Conservation (phyloP, 192 early-diverging fungal species). For the Geranomyces variabilis region DNA sequence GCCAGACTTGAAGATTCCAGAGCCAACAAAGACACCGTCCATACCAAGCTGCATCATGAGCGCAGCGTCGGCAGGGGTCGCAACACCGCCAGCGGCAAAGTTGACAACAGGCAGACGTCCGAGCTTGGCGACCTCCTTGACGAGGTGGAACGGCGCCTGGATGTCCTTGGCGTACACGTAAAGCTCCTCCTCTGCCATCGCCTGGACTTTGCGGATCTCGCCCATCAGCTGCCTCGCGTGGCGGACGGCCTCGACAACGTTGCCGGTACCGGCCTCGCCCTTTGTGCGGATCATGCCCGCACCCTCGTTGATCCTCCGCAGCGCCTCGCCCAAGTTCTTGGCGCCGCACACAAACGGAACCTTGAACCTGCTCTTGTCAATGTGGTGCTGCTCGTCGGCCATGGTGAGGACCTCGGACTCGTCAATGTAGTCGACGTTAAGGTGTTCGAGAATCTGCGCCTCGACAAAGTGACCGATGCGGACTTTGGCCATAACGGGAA, state of each 20-base stretch:
- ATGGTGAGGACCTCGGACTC: slow-evolving; percentile 95
- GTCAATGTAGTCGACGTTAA: slow-evolving; percentile 96
- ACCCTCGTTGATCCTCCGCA: slow-evolving; percentile 95
- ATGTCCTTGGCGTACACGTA: slow-evolving; percentile 97
- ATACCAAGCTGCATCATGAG: slow-evolving; percentile 99
- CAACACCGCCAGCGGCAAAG: slow-evolving; percentile 96
- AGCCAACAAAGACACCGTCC: slow-evolving; percentile 97
- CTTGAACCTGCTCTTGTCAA: slow-evolving; percentile 91
- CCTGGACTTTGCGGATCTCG: slow-evolving; percentile 85
- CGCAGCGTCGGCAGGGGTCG: slow-evolving; percentile 98
- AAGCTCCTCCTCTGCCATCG: slow-evolving; percentile 87
- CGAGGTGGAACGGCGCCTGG: slow-evolving; percentile 86
- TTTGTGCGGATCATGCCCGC: slow-evolving; percentile 98
- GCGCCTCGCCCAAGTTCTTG: slow-evolving; percentile 96
- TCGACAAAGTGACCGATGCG: slow-evolving; percentile 99
- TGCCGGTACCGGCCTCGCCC: slow-evolving; percentile 98
- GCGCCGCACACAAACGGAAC: slow-evolving; percentile 96
- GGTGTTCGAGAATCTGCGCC: slow-evolving; percentile 90
- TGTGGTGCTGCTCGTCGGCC: slow-evolving; percentile 95
- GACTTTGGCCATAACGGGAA: slow-evolving; percentile 99
- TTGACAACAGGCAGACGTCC: slow-evolving; percentile 96
- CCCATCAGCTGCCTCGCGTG: slow-evolving; percentile 86
- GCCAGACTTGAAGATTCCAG: slow-evolving; percentile 92
- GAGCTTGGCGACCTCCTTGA: slow-evolving; percentile 84
- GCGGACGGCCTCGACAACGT: slow-evolving; percentile 97